phyloP scores from a whole-genome alignment of 148 eudicot genomes.

The Chenopodium album region DNA sequence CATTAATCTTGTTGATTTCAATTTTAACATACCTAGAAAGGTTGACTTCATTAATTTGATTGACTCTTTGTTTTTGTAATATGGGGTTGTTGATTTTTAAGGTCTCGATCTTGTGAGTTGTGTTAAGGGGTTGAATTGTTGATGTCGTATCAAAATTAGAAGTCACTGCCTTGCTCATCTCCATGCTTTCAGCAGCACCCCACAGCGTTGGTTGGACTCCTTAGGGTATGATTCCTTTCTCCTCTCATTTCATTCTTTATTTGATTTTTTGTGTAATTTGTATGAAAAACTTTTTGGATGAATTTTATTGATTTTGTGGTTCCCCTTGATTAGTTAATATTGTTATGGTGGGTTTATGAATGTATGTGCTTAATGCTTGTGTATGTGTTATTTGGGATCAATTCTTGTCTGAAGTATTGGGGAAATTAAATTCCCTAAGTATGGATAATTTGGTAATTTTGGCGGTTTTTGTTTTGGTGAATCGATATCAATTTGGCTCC shows the following conservation, averaged over 20 bases:
- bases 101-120: constrained; percentile 44
- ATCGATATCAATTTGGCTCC: too few species aligned
- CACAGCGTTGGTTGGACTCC: constrained; percentile 60
- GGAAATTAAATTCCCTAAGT: neutral
- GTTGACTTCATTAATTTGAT: neutral
- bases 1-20: too few species aligned
- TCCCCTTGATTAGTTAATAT: neutral
- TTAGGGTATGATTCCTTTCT: constrained; percentile 52
- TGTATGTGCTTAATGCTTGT: neutral
- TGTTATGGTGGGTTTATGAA: neutral
- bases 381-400: neutral
- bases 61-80: neutral
- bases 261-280: neutral
- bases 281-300: neutral
- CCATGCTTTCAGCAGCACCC: constrained; percentile 65
- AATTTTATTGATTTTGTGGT: neutral
- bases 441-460: too few species aligned
- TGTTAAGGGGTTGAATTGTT: constrained; percentile 57
- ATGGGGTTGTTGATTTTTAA: neutral
- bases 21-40: neutral
- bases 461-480: too few species aligned
- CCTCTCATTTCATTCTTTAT: neutral
- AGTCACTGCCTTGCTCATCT: constrained; percentile 84
- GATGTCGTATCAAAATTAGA: constrained; percentile 85
- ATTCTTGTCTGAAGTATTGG: neutral